A percentile compares a stretch with the other conserved stretches of the same genome.
Conservation (phyloP, 345 rosid genomes). For the Litchi chinensis region DNA sequence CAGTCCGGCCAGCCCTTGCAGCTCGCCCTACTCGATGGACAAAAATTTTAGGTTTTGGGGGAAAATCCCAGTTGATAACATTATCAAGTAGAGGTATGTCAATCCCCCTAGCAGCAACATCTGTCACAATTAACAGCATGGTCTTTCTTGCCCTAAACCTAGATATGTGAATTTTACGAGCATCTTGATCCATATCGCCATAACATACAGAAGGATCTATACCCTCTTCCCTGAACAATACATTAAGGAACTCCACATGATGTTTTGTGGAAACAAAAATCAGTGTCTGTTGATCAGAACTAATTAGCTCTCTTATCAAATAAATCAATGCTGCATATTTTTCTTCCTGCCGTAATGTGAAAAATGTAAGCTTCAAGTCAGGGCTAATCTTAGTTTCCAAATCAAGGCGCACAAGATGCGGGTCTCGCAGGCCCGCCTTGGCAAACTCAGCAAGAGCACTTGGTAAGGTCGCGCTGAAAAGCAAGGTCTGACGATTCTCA, state of each 20-base stretch:
- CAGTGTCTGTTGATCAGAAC: slow-evolving; percentile 73
- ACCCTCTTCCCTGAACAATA: slow-evolving; percentile 75
- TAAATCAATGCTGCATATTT: slow-evolving; percentile 83
- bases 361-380: slow-evolving; percentile 66
- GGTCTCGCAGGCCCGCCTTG: slow-evolving; percentile 89
- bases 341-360: slow-evolving; percentile 86
- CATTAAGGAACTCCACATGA: slow-evolving; percentile 92
- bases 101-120: slow-evolving; percentile 97
- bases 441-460: slow-evolving; percentile 99
- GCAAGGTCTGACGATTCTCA: slow-evolving; percentile 94
- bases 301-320: slow-evolving; percentile 80
- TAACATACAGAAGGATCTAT: slow-evolving; percentile 89
- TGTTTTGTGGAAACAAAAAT: slow-evolving; percentile 95
- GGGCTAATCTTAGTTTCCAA: slow-evolving; percentile 93
- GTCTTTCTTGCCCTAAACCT: slow-evolving; percentile 87
- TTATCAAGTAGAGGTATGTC: slow-evolving; percentile 97
- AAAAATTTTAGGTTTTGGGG: slow-evolving; percentile 92
- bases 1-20: slow-evolving; percentile 94
- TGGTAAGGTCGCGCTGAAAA: slow-evolving; percentile 93
- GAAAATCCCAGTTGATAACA: slow-evolving; percentile 97
- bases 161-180: slow-evolving; percentile 85
- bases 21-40: slow-evolving; percentile 96
- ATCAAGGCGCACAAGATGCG: slow-evolving; percentile 92
- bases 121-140: slow-evolving; percentile 89
- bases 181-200: slow-evolving; percentile 99